Evolutionary conservation across 2,329 filamentous ascomycete genomes (phyloP).

Genomic region (Stemphylium vesicarium): DNA sequence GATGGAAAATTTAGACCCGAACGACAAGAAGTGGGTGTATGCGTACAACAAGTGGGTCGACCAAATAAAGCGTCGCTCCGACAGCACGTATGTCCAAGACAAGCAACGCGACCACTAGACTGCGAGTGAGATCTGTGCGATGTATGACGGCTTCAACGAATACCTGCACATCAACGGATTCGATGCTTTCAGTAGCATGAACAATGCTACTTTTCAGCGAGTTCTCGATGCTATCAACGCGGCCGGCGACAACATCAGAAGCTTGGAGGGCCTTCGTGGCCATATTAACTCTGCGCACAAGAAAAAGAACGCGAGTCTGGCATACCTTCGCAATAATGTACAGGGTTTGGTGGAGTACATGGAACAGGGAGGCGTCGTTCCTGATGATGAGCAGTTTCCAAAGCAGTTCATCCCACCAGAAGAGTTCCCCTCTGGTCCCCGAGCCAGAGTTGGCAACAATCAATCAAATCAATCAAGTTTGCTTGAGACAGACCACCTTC

Average conservation of each 20-base stretch:
- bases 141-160: slow-evolving; percentile 6
- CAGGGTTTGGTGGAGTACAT: background rate
- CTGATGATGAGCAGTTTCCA: background rate
- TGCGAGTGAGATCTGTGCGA: slow-evolving; percentile 1
- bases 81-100: background rate
- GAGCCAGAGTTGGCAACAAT: too few species aligned
- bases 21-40: slow-evolving; percentile 4
- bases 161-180: slow-evolving; percentile 2
- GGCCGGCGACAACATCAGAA: background rate
- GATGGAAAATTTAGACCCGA: background rate
- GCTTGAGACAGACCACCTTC: too few species aligned
- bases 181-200: slow-evolving; percentile 1
- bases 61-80: slow-evolving; percentile 7
- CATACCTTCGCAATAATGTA: slow-evolving; percentile 7
- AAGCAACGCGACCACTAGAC: slow-evolving; percentile 5
- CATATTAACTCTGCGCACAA: slow-evolving; percentile 4
- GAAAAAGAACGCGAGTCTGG: slow-evolving; percentile 3
- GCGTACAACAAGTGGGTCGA: slow-evolving; percentile 12
- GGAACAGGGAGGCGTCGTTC: background rate
- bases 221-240: slow-evolving; percentile 1
- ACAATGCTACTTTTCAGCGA: background rate
- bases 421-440: background rate
- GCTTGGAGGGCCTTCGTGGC: background rate
- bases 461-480: too few species aligned
- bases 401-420: background rate